phyloP scores from a whole-genome alignment of 768 basidiomycete species.

The Leccinum subgranulosum region DNA sequence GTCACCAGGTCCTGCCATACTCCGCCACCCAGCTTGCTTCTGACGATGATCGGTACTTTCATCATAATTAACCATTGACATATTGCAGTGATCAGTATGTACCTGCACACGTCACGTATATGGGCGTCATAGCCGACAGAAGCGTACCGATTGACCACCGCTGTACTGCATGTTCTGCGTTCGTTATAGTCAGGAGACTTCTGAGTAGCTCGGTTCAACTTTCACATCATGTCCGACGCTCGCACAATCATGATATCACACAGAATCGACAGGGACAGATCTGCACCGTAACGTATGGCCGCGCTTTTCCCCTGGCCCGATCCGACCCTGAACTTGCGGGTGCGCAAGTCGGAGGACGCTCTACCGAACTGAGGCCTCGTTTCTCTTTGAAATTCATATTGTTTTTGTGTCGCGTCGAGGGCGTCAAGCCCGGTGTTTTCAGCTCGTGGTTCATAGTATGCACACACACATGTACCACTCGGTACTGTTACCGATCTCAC shows the following conservation, averaged over 20 bases:
- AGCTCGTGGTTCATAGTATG: not conserved
- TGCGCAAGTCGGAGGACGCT: not conserved
- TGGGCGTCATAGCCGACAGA: not conserved
- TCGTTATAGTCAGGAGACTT: not conserved
- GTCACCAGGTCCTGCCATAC: not conserved
- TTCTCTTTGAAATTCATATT: not conserved
- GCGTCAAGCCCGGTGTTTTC: not conserved
- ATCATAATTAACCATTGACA: not conserved
- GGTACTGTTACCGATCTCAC: constrained; percentile 13
- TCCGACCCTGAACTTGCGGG: not conserved
- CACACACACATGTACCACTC: not conserved
- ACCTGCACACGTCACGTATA: not conserved
- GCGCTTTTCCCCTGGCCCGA: not conserved
- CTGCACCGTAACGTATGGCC: not conserved
- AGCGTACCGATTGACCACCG: not conserved
- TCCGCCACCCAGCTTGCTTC: not conserved
- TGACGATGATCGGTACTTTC: not conserved
- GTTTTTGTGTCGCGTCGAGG: not conserved
- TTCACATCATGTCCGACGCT: not conserved
- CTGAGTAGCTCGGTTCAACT: not conserved
- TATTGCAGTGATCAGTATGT: not conserved
- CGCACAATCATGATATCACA: not conserved
- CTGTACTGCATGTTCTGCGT: not conserved
- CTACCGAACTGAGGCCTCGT: not conserved
- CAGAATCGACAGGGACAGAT: not conserved